phyloP scores from a whole-genome alignment of 164 flowering plant genomes.

The Vitis riparia region DNA sequence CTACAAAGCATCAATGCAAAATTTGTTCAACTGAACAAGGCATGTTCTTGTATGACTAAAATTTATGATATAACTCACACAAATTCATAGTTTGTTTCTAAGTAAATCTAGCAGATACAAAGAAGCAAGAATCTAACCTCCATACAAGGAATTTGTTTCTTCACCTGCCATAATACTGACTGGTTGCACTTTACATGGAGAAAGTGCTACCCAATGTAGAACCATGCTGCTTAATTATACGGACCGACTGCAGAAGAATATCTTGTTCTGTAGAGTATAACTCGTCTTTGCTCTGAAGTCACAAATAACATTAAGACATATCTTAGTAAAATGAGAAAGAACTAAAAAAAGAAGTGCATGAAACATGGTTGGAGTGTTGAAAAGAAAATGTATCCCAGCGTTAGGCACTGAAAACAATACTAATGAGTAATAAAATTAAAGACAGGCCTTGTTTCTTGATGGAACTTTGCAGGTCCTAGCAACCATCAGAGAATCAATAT shows the following conservation, averaged over 20 bases:
- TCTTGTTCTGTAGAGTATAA: conserved; percentile 67
- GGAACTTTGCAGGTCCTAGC: no score
- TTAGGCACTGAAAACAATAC: background rate
- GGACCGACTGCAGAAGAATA: conserved; percentile 68
- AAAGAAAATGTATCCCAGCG: background rate
- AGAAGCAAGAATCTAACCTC: conserved; percentile 5
- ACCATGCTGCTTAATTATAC: conserved; percentile 74
- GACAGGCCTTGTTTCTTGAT: no score
- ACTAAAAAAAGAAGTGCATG: no score
- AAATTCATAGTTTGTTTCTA: background rate
- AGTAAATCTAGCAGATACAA: no score
- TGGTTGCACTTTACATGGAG: conserved; percentile 16
- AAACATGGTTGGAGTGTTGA: background rate
- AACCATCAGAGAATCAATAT: no score
- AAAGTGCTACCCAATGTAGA: conserved; percentile 46
- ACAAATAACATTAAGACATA: background rate
- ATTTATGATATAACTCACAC: background rate
- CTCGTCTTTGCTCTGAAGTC: conserved; percentile 61
- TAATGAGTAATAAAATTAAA: background rate
- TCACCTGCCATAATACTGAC: conserved; percentile 6
- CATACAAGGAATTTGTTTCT: background rate
- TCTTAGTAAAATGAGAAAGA: conserved; percentile 3
- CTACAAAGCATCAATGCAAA: no score
- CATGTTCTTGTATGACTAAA: no score
- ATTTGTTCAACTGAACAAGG: no score